These are phyloP conservation scores for Rhodotorula sp. DNA, from an alignment of 1,284 basidiomycete species.

Conservation along the genomic window DNA sequence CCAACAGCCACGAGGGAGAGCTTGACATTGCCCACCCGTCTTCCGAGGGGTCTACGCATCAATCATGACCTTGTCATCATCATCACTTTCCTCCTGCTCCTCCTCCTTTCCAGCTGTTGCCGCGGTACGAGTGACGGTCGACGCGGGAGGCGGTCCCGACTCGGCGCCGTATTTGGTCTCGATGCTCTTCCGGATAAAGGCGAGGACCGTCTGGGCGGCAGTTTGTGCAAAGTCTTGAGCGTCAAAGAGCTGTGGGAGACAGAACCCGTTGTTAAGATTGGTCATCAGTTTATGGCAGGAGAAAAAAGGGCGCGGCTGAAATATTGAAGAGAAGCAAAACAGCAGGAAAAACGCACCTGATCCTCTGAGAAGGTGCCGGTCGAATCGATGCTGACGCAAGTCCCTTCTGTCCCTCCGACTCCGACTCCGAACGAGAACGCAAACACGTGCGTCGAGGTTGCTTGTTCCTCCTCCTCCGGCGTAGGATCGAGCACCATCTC, in stretches of 20 bases:
- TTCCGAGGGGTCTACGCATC: not conserved
- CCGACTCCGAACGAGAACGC: constrained; percentile 52
- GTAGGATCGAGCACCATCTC: constrained; percentile 71
- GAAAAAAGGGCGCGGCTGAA: not conserved
- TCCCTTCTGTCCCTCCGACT: constrained; percentile 45
- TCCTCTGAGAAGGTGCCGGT: constrained; percentile 49
- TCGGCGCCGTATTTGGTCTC: constrained; percentile 30
- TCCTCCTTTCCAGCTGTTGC: not conserved
- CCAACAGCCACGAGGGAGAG: not conserved
- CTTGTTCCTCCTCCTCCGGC: constrained; percentile 61
- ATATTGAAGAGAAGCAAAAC: not conserved
- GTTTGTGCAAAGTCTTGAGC: constrained; percentile 37
- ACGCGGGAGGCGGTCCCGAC: not conserved
- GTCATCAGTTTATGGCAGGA: too few relatives aligned
- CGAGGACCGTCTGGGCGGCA: constrained; percentile 30
- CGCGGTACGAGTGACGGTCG: not conserved
- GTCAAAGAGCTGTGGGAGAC: constrained; percentile 30
- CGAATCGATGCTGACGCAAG: constrained; percentile 52
- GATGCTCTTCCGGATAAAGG: constrained; percentile 40
- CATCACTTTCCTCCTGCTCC: not conserved
- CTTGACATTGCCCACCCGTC: not conserved
- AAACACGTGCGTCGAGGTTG: constrained; percentile 58
- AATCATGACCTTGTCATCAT: constrained; percentile 19
- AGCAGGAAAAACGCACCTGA: constrained; percentile 46
- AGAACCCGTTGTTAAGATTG: too few relatives aligned